Evolutionary conservation across 176 grass and related monocot species (phyloP).

Genomic region (Oryza officinalis): DNA sequence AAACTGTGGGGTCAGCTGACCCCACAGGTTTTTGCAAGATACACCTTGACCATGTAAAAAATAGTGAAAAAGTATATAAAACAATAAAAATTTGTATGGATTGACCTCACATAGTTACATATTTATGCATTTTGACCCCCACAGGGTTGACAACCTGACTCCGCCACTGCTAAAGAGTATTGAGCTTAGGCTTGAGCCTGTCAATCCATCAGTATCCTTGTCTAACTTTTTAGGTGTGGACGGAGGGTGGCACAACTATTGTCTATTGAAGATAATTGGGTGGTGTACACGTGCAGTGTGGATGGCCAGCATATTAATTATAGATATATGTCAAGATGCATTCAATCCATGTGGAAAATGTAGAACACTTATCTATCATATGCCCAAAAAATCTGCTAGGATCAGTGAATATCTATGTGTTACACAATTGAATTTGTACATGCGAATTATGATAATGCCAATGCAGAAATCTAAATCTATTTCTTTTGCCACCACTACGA

Average conservation of each 20-base stretch:
- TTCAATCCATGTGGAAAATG: background rate
- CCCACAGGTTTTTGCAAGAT: too few relatives aligned
- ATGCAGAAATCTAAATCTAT: background rate
- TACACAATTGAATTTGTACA: background rate
- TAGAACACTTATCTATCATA: background rate
- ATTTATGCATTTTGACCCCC: too few relatives aligned
- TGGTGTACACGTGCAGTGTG: background rate
- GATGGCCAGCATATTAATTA: background rate
- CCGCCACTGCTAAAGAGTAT: background rate
- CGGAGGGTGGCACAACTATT: background rate
- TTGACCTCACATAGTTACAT: too few relatives aligned
- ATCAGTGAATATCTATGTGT: background rate
- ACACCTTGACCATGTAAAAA: too few relatives aligned
- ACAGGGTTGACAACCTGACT: too few relatives aligned
- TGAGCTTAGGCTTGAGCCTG: background rate
- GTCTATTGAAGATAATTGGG: constrained; percentile 7
- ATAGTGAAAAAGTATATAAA: too few relatives aligned
- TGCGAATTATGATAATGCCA: background rate
- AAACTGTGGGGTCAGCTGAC: too few relatives aligned
- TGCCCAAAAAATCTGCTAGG: background rate
- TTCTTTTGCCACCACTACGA: background rate
- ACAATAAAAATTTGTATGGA: too few relatives aligned
- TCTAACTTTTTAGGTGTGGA: background rate
- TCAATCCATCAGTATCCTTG: background rate
- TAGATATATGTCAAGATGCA: background rate